phyloP scores from a whole-genome alignment of 495 filamentous ascomycete genomes.

The Amorphotheca resinae region DNA sequence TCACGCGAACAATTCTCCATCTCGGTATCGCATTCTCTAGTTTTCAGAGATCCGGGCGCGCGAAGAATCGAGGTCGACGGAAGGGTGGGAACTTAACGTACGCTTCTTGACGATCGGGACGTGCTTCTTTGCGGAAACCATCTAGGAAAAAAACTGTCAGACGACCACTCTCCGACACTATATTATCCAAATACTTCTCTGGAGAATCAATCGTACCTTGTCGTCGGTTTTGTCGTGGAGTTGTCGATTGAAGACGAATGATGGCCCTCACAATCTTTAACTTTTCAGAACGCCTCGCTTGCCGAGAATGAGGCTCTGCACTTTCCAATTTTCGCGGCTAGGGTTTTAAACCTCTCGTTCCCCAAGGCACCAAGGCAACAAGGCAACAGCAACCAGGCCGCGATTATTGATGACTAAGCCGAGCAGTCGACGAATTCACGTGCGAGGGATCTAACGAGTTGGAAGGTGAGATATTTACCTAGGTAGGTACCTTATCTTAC shows the following conservation, averaged over 20 bases:
- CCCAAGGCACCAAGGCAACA: too few species aligned
- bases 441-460: too few species aligned
- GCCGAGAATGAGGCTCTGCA: background rate
- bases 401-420: too few species aligned
- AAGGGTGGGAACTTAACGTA: conserved; percentile 39
- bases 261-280: conserved; percentile 5
- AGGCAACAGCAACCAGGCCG: too few species aligned
- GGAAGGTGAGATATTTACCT: too few species aligned
- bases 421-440: too few species aligned
- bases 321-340: background rate
- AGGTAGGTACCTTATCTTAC: too few species aligned
- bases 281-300: conserved; percentile 5
- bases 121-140: conserved; percentile 98
- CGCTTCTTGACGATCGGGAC: conserved; percentile 99
- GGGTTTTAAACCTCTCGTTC: background rate
- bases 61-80: conserved; percentile 2
- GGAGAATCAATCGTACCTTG: conserved; percentile 12
- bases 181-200: background rate
- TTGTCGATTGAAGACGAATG: conserved; percentile 13
- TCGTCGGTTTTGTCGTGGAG: conserved; percentile 14
- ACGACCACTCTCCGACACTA: too few species aligned
- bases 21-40: conserved; percentile 9
- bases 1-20: background rate
- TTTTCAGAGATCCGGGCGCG: conserved; percentile 3
- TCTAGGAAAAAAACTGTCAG: conserved; percentile 42